phyloP scores from a whole-genome alignment of 768 basidiomycete genomes.

The Dentipellis sp. region DNA sequence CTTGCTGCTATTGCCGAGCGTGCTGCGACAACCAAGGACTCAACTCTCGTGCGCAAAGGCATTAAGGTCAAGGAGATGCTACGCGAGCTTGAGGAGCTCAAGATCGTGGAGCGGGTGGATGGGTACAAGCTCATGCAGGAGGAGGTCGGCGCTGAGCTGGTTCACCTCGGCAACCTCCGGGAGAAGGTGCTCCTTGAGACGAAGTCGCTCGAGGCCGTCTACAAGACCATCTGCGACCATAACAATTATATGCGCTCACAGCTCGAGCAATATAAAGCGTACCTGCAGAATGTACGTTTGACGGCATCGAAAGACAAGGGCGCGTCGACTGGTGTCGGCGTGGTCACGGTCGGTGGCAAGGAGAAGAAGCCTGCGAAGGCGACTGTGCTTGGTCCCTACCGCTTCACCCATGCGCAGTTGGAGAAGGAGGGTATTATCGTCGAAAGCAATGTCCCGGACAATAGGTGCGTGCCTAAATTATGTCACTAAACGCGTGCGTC shows the following conservation, averaged over 20 bases:
- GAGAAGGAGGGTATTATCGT: conserved; percentile 99
- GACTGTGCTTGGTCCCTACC: conserved; percentile 86
- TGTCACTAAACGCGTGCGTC: conserved; percentile 21
- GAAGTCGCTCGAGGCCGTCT: conserved; percentile 89
- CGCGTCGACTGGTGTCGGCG: conserved; percentile 80
- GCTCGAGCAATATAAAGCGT: conserved; percentile 99
- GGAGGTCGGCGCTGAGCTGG: conserved; percentile 91
- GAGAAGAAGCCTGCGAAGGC: conserved; percentile 89
- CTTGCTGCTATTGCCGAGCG: conserved; percentile 84
- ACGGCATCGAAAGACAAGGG: conserved; percentile 87
- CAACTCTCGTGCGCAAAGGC: conserved; percentile 88
- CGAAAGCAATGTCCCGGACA: conserved; percentile 98
- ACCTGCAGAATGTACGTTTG: conserved; percentile 93
- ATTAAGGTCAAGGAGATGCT: conserved; percentile 99
- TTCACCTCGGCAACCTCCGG: conserved; percentile 90
- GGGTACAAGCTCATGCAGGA: conserved; percentile 95
- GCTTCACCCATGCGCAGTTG: conserved; percentile 95
- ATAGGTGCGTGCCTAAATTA: conserved; percentile 43
- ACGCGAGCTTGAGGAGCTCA: conserved; percentile 86
- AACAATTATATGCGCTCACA: conserved; percentile 95
- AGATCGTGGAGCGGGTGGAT: conserved; percentile 74
- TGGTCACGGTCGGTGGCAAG: conserved; percentile 92
- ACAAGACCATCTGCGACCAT: conserved; percentile 99
- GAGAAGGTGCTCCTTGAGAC: conserved; percentile 95
- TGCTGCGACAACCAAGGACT: conserved; percentile 96